Percentiles rank a stretch among this genome's conserved stretches.
phyloP scores from a whole-genome alignment of 2,329 filamentous ascomycete species.

The Paracoccidioides brasiliensis region DNA sequence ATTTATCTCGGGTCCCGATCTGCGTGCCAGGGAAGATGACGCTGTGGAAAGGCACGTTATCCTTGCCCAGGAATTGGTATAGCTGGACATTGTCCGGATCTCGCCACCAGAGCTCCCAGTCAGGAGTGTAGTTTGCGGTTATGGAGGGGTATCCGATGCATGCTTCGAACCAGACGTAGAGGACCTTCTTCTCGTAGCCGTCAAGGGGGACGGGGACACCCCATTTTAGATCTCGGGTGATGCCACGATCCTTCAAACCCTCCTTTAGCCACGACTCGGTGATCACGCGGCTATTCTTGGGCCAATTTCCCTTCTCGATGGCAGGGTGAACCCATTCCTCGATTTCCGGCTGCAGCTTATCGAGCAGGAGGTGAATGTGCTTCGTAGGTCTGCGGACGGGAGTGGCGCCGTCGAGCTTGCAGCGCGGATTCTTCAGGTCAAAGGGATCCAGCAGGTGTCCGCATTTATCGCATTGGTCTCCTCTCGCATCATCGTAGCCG shows the following conservation, averaged over 20 bases:
- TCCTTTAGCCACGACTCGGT: conserved; percentile 45
- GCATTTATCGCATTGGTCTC: conserved; percentile 65
- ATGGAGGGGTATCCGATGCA: conserved; percentile 81
- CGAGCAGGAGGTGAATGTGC: conserved; percentile 78
- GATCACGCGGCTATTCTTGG: conserved; percentile 32
- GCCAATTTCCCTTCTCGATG: conserved; percentile 51
- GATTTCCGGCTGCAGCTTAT: conserved; percentile 66
- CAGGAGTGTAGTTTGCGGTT: conserved; percentile 64
- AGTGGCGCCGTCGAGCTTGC: conserved; percentile 77
- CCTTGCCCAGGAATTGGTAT: conserved; percentile 84
- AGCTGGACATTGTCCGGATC: conserved; percentile 67
- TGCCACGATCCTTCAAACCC: conserved; percentile 64
- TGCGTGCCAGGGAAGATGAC: conserved; percentile 74
- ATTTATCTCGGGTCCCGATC: conserved; percentile 65
- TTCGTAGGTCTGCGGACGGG: conserved; percentile 73
- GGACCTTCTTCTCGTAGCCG: conserved; percentile 55
- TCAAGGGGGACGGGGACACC: conserved; percentile 44
- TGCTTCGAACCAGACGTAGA: conserved; percentile 77
- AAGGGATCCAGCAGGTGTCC: conserved; percentile 59
- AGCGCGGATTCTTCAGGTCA: conserved; percentile 69
- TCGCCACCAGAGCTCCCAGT: conserved; percentile 84
- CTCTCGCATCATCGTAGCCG: conserved; percentile 55
- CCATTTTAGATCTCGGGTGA: conserved; percentile 79
- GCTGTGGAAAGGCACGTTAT: conserved; percentile 65
- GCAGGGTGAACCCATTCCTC: conserved; percentile 64